These are phyloP conservation scores for Clitoria ternatea DNA, from an alignment of 306 rosid genomes.

Conservation along the genomic window DNA sequence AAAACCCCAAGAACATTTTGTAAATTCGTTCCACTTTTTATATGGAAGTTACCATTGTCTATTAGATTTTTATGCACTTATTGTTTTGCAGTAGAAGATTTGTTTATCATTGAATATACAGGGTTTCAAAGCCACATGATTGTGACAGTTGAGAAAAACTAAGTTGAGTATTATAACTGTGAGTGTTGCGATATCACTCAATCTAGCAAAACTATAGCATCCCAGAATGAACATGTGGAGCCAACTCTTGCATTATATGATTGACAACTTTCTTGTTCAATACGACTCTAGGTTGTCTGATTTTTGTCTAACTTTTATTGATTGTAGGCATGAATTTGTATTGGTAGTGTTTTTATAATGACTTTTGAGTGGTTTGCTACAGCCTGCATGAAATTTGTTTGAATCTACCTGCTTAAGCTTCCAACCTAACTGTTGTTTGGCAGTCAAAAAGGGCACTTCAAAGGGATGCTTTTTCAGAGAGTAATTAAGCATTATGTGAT, in stretches of 20 bases:
- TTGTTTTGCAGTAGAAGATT: neutral
- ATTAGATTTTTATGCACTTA: neutral
- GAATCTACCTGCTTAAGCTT: neutral
- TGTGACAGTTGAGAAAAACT: neutral
- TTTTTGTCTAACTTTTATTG: neutral
- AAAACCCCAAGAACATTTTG: neutral
- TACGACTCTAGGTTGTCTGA: neutral
- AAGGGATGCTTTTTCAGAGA: slow-evolving; percentile 74
- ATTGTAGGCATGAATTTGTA: neutral
- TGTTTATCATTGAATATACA: neutral
- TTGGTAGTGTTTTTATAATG: neutral
- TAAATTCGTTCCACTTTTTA: neutral
- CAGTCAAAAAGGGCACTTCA: slow-evolving; percentile 88
- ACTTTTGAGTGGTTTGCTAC: neutral
- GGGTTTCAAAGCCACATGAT: neutral
- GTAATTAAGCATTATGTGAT: slow-evolving; percentile 82
- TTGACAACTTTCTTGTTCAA: neutral
- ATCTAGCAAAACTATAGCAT: neutral
- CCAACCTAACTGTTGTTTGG: slow-evolving; percentile 25
- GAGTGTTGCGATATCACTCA: neutral
- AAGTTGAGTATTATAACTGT: neutral
- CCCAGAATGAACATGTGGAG: neutral
- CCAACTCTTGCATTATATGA: neutral
- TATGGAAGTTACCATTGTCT: neutral
- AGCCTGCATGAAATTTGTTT: slow-evolving; percentile 12